Evolutionary conservation across 192 early-diverging fungal genomes (phyloP).

Genomic region (Jimgerdemannia flammicorona): DNA sequence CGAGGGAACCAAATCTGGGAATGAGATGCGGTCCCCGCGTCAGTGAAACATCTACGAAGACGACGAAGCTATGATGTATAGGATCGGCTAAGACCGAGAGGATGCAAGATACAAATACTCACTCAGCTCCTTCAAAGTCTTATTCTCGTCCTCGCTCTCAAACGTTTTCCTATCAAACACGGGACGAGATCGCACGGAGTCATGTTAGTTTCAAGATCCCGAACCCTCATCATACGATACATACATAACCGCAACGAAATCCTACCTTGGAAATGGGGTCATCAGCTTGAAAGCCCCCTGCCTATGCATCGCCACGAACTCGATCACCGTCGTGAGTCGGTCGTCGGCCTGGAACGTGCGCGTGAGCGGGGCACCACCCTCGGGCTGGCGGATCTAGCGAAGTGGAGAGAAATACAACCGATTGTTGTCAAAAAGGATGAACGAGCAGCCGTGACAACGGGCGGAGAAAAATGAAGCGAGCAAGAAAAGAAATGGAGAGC

Average conservation of each 20-base stretch:
- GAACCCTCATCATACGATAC: too few relatives aligned
- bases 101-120: neutral
- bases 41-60: too few relatives aligned
- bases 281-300: conserved; percentile 50
- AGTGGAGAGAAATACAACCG: too few relatives aligned
- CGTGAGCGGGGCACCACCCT: conserved; percentile 46
- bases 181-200: neutral
- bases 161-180: conserved; percentile 50
- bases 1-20: too few relatives aligned
- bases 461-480: neutral
- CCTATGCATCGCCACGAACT: conserved; percentile 45
- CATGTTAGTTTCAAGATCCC: neutral
- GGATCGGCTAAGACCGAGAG: too few relatives aligned
- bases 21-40: too few relatives aligned
- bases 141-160: conserved; percentile 47
- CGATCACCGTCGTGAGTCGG: conserved; percentile 55
- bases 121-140: conserved; percentile 66
- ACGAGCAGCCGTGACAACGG: neutral
- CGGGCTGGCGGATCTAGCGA: conserved; percentile 54
- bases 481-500: neutral
- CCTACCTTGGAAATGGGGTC: conserved; percentile 65
- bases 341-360: conserved; percentile 59
- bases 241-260: neutral
- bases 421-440: too few relatives aligned
- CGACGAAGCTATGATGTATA: too few relatives aligned